Base-by-base conservation (phyloP, 2,329 filamentous ascomycete species). In the Pseudocercospora cruenta region DNA sequence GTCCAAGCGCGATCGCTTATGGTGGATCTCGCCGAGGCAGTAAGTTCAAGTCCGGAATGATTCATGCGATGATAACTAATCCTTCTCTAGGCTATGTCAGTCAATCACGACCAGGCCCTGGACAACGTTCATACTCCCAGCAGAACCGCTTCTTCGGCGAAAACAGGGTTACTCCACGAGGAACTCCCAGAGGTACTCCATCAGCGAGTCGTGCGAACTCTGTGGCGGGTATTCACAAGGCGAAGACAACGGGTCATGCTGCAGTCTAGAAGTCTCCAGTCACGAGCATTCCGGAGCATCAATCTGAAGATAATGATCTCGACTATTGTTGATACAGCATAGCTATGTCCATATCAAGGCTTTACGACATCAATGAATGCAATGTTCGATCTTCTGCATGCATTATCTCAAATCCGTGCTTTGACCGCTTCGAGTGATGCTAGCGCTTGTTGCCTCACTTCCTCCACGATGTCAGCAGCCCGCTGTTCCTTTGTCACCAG, bases 401-500 rank as follows among this genome's bases (percentile, higher is more conserved):
- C 51, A 12, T 2, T 16, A 12, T n/a, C 39, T 61, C 51, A 69
- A 47, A 70, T 19, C 47, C 61, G 63, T 21, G 65, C 51, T 39
- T 53, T 63, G 16, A 53, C 64, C 14, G 60, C 70, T 22, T 64
- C 71, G 22, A 55, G 12, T 16, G 22, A 55, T 19, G 51, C 22
- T 49, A 82, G 47, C 24, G 78, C 71, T 6, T 75, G 22, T 55
- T 24, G 73, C 53, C 83, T 78, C 4, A 83, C 75, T 59, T 84
- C 81, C 49, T 75, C 74, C 8, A 87, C 81, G 72, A 90, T 87
- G 7, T 85, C 81, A 10, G 74, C 80, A 2, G 86, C 87, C 8
- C 78, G 71, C 69, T 81, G 79, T 1, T 86, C 78, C 58, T 81
- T 76, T 54, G 75, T 84, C 1, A 90, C 80, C 67, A 90, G 76